Evolutionary conservation across 106 monocot species (phyloP).

Genomic region (Amphibolis antarctica): DNA sequence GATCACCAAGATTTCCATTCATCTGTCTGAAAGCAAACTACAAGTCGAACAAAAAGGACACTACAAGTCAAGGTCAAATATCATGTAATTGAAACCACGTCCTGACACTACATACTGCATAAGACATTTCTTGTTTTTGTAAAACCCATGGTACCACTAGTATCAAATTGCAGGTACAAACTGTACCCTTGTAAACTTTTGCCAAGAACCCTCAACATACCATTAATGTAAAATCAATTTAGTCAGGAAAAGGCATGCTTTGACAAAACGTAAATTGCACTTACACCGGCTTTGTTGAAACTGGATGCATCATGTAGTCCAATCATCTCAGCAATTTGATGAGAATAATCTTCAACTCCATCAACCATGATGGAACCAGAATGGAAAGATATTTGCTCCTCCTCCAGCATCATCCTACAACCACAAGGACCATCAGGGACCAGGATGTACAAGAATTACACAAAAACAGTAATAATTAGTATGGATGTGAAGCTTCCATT

Average conservation of each 20-base stretch:
- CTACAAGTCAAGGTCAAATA: no score
- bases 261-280: conserved; percentile 13
- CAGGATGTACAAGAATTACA: neutral
- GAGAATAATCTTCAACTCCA: conserved; percentile 85
- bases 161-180: no score
- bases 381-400: conserved; percentile 78
- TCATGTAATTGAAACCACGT: no score
- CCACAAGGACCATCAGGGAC: neutral
- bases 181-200: no score
- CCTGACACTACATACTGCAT: no score
- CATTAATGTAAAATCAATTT: neutral
- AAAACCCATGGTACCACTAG: no score
- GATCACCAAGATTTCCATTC: neutral
- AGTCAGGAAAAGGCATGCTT: neutral
- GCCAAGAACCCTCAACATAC: no score
- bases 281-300: conserved; percentile 78
- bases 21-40: neutral
- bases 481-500: neutral
- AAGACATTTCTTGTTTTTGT: no score
- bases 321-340: conserved; percentile 95
- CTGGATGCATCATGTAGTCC: conserved; percentile 64
- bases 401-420: conserved; percentile 91
- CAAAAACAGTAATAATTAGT: neutral
- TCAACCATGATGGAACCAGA: conserved; percentile 75
- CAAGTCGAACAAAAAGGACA: neutral